These are phyloP conservation scores for Allantophomopsis lycopodina DNA, from an alignment of 2,329 filamentous ascomycete genomes.

Conservation along the genomic window DNA sequence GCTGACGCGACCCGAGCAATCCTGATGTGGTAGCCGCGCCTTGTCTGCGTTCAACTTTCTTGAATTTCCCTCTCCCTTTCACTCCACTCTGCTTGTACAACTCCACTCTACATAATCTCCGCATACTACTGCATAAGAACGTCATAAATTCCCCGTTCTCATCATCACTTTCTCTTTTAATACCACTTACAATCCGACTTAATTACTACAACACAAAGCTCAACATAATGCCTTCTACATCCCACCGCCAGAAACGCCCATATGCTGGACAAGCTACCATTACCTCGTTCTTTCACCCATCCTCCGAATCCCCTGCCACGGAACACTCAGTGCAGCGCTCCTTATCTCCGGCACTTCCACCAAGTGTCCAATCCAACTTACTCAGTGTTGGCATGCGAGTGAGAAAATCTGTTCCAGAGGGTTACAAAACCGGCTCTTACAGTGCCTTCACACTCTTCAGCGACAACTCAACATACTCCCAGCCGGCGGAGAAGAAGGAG, in stretches of 20 bases:
- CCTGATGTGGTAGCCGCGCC: no score
- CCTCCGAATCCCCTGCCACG: slow-evolving; percentile 6
- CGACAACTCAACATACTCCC: slow-evolving; percentile 15
- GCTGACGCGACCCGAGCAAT: no score
- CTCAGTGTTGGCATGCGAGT: slow-evolving; percentile 88
- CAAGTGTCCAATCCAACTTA: slow-evolving; percentile 65
- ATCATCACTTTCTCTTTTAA: no score
- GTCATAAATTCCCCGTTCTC: no score
- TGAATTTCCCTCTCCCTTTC: no score
- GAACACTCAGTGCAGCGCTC: slow-evolving; percentile 15
- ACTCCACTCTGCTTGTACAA: no score
- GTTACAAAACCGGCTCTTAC: slow-evolving; percentile 66
- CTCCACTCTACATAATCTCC: background rate
- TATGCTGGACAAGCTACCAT: slow-evolving; percentile 44
- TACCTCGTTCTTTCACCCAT: slow-evolving; percentile 42
- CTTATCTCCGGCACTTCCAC: slow-evolving; percentile 40
- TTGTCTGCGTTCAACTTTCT: no score
- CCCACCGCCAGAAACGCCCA: slow-evolving; percentile 37
- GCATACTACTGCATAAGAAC: background rate
- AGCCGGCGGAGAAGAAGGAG: background rate
- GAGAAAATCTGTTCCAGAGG: slow-evolving; percentile 83
- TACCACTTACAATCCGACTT: no score
- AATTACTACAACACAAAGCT: background rate
- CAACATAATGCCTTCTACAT: slow-evolving; percentile 6
- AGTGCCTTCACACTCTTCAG: slow-evolving; percentile 38